Evolutionary conservation across 306 rosid species (phyloP).

Genomic region (Acmispon strigosus): DNA sequence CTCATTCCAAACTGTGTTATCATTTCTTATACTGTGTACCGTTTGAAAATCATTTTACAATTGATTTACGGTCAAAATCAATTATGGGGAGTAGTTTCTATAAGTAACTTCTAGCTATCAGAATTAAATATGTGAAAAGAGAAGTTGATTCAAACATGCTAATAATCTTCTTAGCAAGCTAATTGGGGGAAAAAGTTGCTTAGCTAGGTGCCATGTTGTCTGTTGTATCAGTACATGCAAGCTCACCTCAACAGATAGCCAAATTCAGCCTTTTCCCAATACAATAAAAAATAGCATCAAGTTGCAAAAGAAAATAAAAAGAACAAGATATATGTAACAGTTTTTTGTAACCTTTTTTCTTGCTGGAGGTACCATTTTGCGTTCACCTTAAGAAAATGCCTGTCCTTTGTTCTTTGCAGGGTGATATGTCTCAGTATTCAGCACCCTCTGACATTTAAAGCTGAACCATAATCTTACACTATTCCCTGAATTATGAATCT

Average conservation of each 20-base stretch:
- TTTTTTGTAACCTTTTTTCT: background rate
- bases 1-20: background rate
- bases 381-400: constrained; percentile 14
- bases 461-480: constrained; percentile 4
- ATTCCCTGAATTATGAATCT: background rate
- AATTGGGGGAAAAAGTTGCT: background rate
- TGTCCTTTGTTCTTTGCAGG: constrained; percentile 16
- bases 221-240: background rate
- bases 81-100: no score
- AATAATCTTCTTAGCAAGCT: background rate
- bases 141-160: no score
- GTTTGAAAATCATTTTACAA: no score
- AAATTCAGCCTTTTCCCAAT: no score
- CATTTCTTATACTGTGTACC: background rate
- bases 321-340: background rate
- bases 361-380: constrained; percentile 16
- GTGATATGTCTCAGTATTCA: background rate
- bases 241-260: constrained; percentile 5
- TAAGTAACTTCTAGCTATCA: no score
- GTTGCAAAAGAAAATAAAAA: background rate
- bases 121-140: no score
- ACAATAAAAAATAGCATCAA: no score
- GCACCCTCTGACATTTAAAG: constrained; percentile 10
- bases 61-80: no score
- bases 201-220: background rate